Conservation (phyloP, 2,329 filamentous ascomycete genomes). For the Apiospora sp. region DNA sequence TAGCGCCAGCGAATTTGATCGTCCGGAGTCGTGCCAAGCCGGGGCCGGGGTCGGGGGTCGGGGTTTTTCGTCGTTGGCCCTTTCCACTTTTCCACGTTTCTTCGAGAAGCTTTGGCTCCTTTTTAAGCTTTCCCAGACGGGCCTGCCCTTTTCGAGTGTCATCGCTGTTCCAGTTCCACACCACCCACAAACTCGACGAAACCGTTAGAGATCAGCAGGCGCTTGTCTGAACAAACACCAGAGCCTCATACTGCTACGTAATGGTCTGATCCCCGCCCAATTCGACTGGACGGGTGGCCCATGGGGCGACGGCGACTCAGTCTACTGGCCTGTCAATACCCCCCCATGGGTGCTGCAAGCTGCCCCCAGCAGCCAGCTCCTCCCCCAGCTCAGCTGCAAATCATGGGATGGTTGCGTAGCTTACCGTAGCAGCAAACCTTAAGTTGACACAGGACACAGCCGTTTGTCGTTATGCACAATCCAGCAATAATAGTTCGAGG, state of each 20-base stretch:
- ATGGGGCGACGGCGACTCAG: not conserved
- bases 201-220: not conserved
- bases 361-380: not conserved
- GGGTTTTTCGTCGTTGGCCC: not conserved
- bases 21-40: constrained; percentile 19
- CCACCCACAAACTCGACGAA: not conserved
- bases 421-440: not conserved
- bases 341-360: too few relatives aligned
- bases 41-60: constrained; percentile 1
- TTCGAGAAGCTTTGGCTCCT: not conserved
- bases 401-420: constrained; percentile 2
- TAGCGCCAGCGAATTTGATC: not conserved
- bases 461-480: not conserved
- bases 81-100: too few relatives aligned
- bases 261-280: not conserved
- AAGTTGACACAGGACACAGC: not conserved
- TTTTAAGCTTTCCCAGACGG: constrained; percentile 1
- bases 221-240: not conserved
- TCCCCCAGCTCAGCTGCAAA: not conserved
- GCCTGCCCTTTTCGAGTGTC: not conserved
- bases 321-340: not conserved
- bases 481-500: not conserved
- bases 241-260: not conserved
- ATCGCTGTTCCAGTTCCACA: not conserved
- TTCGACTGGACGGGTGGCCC: not conserved